A percentile compares a stretch with the other conserved stretches of the same genome.
Conservation (phyloP, 2,329 filamentous ascomycete species). For the Curvularia sp. region DNA sequence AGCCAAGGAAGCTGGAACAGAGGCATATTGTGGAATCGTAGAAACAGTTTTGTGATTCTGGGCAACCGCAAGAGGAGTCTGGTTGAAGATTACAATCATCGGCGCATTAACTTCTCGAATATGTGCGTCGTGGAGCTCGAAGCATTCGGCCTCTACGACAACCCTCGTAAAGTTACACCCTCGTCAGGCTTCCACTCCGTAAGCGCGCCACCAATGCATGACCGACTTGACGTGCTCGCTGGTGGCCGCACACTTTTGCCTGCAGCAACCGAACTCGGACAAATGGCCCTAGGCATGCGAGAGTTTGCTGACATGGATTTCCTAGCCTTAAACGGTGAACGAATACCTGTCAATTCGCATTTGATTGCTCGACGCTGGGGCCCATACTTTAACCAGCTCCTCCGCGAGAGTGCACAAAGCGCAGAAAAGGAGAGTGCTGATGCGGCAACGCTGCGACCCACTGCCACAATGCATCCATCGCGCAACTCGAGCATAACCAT, state of each 20-base stretch:
- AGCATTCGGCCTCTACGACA: conserved; percentile 96
- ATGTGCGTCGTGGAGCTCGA: conserved; percentile 97
- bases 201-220: conserved; percentile 71
- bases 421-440: conserved; percentile 69
- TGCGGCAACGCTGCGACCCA: conserved; percentile 74
- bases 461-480: conserved; percentile 62
- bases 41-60: conserved; percentile 94
- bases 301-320: conserved; percentile 98
- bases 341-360: conserved; percentile 91
- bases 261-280: conserved; percentile 84
- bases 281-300: conserved; percentile 77
- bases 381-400: conserved; percentile 90
- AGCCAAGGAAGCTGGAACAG: conserved; percentile 98
- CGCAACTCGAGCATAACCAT: conserved; percentile 87
- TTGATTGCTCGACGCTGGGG: conserved; percentile 90
- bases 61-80: conserved; percentile 92
- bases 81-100: conserved; percentile 97
- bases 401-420: conserved; percentile 75
- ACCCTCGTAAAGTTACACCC: conserved; percentile 79
- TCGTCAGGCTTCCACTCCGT: conserved; percentile 85
- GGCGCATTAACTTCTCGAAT: conserved; percentile 96
- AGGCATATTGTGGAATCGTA: conserved; percentile 88
- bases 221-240: conserved; percentile 63
- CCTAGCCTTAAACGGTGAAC: conserved; percentile 86
- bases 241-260: conserved; percentile 78